phyloP scores from a whole-genome alignment of 2,329 filamentous ascomycete genomes.

The Chaetothyriales sp. region DNA sequence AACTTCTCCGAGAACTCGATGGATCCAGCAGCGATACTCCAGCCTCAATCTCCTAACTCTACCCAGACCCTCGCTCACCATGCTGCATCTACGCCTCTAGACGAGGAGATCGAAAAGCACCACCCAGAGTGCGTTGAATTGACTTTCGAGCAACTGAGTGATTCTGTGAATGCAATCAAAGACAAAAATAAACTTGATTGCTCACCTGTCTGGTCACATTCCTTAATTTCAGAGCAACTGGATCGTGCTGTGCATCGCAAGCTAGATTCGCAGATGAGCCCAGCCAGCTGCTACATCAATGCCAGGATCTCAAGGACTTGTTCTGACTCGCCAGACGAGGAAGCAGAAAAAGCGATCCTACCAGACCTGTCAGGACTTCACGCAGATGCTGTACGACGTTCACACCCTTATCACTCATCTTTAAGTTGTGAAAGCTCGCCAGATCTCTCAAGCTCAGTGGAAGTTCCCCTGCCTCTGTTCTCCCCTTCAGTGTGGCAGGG shows the following conservation, averaged over 20 bases:
- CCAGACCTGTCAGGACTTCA: too few species aligned
- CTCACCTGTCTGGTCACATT: neutral
- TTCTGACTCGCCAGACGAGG: neutral
- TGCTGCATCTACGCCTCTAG: neutral
- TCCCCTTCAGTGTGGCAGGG: neutral
- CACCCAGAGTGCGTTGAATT: too few species aligned
- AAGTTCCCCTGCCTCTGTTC: neutral
- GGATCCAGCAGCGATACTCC: conserved; percentile 13
- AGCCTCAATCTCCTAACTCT: conserved; percentile 16
- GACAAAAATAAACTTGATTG: neutral
- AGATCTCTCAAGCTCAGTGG: neutral
- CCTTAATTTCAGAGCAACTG: neutral
- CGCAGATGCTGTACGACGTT: too few species aligned
- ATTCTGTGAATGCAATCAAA: neutral
- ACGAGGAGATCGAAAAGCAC: neutral
- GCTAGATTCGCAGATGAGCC: neutral
- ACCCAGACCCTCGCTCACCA: neutral
- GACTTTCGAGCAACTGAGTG: neutral
- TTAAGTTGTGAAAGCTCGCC: neutral
- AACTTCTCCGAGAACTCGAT: conserved; percentile 2
- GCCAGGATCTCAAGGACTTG: neutral
- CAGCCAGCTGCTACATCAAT: neutral
- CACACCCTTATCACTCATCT: neutral
- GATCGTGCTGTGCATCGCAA: neutral
- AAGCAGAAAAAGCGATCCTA: neutral